Evolutionary conservation across 352 stramenopile genomes (phyloP).

Genomic region (Phytophthora quininea): DNA sequence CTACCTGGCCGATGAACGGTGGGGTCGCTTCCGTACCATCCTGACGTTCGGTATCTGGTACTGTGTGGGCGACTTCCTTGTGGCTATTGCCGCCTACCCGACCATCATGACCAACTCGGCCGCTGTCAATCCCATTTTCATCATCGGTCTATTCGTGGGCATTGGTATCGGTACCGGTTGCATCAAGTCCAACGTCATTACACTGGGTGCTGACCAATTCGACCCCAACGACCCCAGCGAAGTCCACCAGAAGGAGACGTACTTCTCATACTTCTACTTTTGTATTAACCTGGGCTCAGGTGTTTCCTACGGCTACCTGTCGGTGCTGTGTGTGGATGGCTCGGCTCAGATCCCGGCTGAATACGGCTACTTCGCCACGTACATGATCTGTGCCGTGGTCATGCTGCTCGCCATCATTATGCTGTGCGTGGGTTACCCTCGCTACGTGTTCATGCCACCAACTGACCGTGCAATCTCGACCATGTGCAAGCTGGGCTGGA

Average conservation of each 20-base stretch:
- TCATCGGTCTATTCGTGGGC: slow-evolving; percentile 59
- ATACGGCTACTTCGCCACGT: slow-evolving; percentile 84
- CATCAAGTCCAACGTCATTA: slow-evolving; percentile 73
- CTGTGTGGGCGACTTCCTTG: slow-evolving; percentile 58
- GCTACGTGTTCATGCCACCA: slow-evolving; percentile 57
- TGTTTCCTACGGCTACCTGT: slow-evolving; percentile 83
- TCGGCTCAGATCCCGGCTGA: slow-evolving; percentile 62
- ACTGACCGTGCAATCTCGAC: slow-evolving; percentile 50
- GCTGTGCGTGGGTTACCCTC: slow-evolving; percentile 47
- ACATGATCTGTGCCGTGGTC: slow-evolving; percentile 54
- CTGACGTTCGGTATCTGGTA: slow-evolving; percentile 61
- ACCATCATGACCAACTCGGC: slow-evolving; percentile 39
- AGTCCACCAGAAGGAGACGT: slow-evolving; percentile 61
- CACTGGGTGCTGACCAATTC: slow-evolving; percentile 68
- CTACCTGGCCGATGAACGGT: slow-evolving; percentile 66
- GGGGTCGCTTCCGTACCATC: slow-evolving; percentile 69
- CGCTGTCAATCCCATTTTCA: slow-evolving; percentile 52
- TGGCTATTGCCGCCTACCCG: slow-evolving; percentile 54
- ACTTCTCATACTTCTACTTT: slow-evolving; percentile 88
- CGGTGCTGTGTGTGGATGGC: slow-evolving; percentile 80
- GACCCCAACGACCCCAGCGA: slow-evolving; percentile 51
- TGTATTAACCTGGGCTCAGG: slow-evolving; percentile 74
- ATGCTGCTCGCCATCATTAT: slow-evolving; percentile 45
- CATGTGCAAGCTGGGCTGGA: slow-evolving; percentile 39
- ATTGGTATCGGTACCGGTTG: slow-evolving; percentile 50